Conservation (phyloP, 2,329 filamentous ascomycete species). For the Penicillium rolfsii region DNA sequence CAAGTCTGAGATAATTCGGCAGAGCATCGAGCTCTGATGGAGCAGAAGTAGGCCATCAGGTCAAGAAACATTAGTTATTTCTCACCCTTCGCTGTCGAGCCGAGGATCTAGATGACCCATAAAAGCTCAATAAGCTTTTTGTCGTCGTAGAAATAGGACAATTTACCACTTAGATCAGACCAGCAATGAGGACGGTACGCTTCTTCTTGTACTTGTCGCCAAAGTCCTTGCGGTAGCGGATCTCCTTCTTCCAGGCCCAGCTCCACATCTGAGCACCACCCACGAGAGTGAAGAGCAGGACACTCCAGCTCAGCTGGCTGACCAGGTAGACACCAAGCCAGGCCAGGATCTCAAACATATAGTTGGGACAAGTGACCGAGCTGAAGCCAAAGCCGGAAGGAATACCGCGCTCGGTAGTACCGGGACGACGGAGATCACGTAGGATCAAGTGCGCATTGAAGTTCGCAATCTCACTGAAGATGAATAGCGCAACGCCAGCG, state of each 20-base stretch:
- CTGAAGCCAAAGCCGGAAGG: slow-evolving; percentile 82
- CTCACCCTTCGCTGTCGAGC: neutral
- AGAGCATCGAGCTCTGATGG: neutral
- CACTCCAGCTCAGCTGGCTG: slow-evolving; percentile 73
- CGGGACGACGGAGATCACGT: slow-evolving; percentile 72
- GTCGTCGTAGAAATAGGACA: neutral
- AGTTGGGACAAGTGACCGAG: slow-evolving; percentile 94
- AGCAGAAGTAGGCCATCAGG: neutral
- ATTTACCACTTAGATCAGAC: slow-evolving; percentile 62
- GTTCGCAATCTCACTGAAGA: slow-evolving; percentile 79
- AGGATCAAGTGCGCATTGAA: slow-evolving; percentile 78
- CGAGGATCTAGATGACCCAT: neutral
- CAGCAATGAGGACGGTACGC: slow-evolving; percentile 79
- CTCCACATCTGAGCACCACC: slow-evolving; percentile 77
- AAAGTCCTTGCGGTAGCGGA: slow-evolving; percentile 85
- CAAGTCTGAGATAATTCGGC: neutral
- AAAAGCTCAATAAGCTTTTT: neutral
- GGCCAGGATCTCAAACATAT: slow-evolving; percentile 86
- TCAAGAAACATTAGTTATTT: neutral
- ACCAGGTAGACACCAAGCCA: slow-evolving; percentile 84
- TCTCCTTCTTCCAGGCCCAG: slow-evolving; percentile 94
- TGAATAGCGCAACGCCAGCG: slow-evolving; percentile 70
- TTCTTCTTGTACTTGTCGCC: slow-evolving; percentile 95
- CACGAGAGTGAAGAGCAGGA: slow-evolving; percentile 73
- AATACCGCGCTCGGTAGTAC: slow-evolving; percentile 85